These are phyloP conservation scores for Vitis cinerea DNA, from an alignment of 164 flowering plant species.

Conservation along the genomic window DNA sequence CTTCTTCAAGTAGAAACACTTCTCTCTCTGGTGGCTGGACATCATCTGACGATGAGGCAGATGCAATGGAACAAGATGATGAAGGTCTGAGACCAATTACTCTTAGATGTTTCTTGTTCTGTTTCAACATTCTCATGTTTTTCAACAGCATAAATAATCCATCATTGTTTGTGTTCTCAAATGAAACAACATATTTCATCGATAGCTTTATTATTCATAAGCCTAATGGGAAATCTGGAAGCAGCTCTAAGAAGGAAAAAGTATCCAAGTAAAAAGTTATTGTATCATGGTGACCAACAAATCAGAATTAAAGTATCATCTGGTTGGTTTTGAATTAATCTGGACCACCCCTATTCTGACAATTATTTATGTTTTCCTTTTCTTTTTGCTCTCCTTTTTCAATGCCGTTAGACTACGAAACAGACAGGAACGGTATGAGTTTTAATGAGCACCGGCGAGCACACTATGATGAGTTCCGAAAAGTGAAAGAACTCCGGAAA, in stretches of 20 bases:
- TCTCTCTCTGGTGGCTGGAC: constrained; percentile 68
- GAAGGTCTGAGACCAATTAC: constrained; percentile 38
- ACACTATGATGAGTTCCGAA: constrained; percentile 86
- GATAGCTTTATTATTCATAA: background rate
- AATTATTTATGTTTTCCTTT: background rate
- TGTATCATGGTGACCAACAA: too few species aligned
- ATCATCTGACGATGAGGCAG: constrained; percentile 92
- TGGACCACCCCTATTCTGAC: too few species aligned
- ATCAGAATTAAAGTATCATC: too few species aligned
- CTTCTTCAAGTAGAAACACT: constrained; percentile 61
- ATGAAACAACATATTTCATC: background rate
- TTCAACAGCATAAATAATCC: too few species aligned
- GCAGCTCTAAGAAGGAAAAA: background rate
- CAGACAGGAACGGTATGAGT: constrained; percentile 39
- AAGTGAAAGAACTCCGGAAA: constrained; percentile 68
- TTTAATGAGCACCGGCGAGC: constrained; percentile 79
- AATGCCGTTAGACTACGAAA: constrained; percentile 32
- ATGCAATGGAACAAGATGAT: constrained; percentile 77
- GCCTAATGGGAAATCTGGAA: background rate
- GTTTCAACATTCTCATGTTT: too few species aligned
- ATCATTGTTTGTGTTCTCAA: too few species aligned
- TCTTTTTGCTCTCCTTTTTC: background rate
- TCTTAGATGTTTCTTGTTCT: too few species aligned
- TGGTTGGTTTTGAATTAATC: too few species aligned
- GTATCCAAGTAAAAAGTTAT: too few species aligned